These are phyloP conservation scores for Stereum hirsutum DNA, from an alignment of 1,284 basidiomycete genomes.

Conservation along the genomic window DNA sequence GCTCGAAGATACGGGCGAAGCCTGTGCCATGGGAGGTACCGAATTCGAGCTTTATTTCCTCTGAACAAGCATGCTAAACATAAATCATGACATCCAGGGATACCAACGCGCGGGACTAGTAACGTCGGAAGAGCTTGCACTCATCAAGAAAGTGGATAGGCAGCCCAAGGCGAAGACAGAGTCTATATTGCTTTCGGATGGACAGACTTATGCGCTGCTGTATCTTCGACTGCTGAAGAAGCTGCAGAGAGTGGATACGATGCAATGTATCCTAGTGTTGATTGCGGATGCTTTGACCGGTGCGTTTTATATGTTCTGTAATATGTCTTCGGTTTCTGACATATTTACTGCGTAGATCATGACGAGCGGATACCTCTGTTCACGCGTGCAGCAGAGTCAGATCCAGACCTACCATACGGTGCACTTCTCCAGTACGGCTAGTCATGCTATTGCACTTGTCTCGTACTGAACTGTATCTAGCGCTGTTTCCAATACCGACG, in stretches of 20 bases:
- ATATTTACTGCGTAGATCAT: constrained; percentile 43
- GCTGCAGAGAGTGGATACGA: constrained; percentile 86
- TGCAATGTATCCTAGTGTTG: constrained; percentile 88
- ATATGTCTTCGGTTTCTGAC: neutral
- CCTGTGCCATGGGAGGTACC: constrained; percentile 94
- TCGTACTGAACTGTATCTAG: constrained; percentile 27
- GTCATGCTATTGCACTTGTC: neutral
- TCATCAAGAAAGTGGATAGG: constrained; percentile 86
- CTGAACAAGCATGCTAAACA: neutral
- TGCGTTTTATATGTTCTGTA: constrained; percentile 22
- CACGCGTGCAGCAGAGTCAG: constrained; percentile 42
- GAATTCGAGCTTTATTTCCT: neutral
- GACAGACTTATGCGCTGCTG: constrained; percentile 76
- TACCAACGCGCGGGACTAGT: constrained; percentile 94
- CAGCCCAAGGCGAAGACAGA: constrained; percentile 70
- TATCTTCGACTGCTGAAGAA: constrained; percentile 92
- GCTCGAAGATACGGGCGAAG: constrained; percentile 82
- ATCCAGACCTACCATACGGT: constrained; percentile 78
- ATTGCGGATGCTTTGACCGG: constrained; percentile 87
- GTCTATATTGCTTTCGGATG: constrained; percentile 70
- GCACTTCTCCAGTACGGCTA: constrained; percentile 69
- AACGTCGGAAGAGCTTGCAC: constrained; percentile 80
- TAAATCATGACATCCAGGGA: constrained; percentile 41
- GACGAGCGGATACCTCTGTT: constrained; percentile 76
- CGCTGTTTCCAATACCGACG: constrained; percentile 80